These are phyloP conservation scores for Monosporascus sp. DNA, from an alignment of 2,329 filamentous ascomycete species.

Conservation along the genomic window DNA sequence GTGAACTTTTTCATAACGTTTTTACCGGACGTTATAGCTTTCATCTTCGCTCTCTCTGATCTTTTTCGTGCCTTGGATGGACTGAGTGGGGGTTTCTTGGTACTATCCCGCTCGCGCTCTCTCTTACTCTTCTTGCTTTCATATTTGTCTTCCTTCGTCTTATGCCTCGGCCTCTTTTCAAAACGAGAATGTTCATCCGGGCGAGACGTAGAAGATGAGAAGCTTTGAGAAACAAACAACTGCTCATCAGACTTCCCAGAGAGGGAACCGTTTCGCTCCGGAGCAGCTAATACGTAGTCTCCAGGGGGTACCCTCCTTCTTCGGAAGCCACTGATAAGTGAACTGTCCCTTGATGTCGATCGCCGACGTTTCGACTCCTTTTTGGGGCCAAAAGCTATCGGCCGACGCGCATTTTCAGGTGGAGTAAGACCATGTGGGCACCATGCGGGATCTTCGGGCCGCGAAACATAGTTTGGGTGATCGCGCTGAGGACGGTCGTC, in stretches of 20 bases:
- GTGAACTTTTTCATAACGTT: constrained; percentile 51
- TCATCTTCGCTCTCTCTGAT: constrained; percentile 17
- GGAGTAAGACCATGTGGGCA: constrained; percentile 17
- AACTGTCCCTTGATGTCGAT: constrained; percentile 16
- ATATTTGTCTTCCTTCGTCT: constrained; percentile 52
- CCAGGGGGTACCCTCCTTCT: constrained; percentile 7
- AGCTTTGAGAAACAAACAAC: constrained; percentile 2
- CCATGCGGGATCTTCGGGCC: constrained; percentile 18
- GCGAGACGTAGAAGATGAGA: constrained; percentile 12
- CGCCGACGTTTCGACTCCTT: constrained; percentile 14
- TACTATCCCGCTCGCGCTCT: constrained; percentile 19
- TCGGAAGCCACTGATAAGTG: constrained; percentile 18
- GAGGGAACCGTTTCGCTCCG: not conserved
- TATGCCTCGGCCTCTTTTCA: constrained; percentile 47
- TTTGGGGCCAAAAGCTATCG: constrained; percentile 3
- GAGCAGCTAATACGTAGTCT: not conserved
- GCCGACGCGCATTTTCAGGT: constrained; percentile 6
- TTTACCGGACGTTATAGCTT: constrained; percentile 30
- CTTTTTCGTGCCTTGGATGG: constrained; percentile 13
- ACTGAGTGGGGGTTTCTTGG: constrained; percentile 1
- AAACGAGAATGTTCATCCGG: constrained; percentile 24
- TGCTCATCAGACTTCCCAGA: not conserved
- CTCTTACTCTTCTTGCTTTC: constrained; percentile 30
- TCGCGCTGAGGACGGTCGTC: not conserved
- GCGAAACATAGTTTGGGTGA: constrained; percentile 2